These are phyloP conservation scores for Mycena filopes DNA, from an alignment of 768 basidiomycete species.

Conservation along the genomic window DNA sequence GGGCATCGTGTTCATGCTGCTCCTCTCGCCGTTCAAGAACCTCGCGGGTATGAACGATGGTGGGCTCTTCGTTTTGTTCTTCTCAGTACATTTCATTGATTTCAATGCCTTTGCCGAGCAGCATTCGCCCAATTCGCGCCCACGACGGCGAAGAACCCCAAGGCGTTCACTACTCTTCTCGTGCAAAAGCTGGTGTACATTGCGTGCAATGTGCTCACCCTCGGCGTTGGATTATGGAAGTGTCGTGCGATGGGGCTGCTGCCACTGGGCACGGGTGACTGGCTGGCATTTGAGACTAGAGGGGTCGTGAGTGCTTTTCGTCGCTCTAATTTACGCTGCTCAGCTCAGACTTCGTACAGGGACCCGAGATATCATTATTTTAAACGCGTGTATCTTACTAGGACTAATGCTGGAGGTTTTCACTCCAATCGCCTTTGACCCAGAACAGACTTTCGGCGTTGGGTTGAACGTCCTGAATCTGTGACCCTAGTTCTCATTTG, in stretches of 20 bases:
- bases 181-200: constrained; percentile 80
- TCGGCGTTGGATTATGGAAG: constrained; percentile 91
- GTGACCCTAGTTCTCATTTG: too few relatives aligned
- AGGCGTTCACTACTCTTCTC: constrained; percentile 64
- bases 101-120: constrained; percentile 36
- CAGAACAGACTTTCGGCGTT: too few relatives aligned
- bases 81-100: background rate
- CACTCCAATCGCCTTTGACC: too few relatives aligned
- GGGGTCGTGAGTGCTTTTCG: constrained; percentile 61
- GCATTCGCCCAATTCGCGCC: constrained; percentile 84
- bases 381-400: constrained; percentile 26
- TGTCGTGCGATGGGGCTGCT: constrained; percentile 92
- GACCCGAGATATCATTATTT: constrained; percentile 57
- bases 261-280: constrained; percentile 92
- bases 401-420: background rate
- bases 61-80: constrained; percentile 48
- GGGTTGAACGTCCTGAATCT: too few relatives aligned
- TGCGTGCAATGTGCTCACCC: constrained; percentile 78
- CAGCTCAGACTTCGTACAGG: constrained; percentile 38
- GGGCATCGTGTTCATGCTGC: constrained; percentile 94
- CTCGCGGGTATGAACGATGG: constrained; percentile 81
- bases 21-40: constrained; percentile 88
- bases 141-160: constrained; percentile 60
- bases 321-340: background rate
- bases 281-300: constrained; percentile 92